phyloP scores from a whole-genome alignment of 2,329 filamentous ascomycete species.

The Rhexocercosporidium sp. region DNA sequence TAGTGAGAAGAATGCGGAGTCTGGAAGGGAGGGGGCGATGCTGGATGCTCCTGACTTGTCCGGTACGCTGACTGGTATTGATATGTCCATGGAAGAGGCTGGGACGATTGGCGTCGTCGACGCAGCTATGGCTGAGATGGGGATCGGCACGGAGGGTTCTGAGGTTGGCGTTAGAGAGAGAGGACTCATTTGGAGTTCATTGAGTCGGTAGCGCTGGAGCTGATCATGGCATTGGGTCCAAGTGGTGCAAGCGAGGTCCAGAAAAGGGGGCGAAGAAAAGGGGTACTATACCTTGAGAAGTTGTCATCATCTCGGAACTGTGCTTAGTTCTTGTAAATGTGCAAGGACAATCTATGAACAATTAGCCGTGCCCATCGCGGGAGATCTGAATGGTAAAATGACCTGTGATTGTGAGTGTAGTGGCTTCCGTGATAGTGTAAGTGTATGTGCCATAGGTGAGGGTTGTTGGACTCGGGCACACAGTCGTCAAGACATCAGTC shows the following conservation, averaged over 20 bases:
- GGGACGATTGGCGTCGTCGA: neutral
- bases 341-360: conserved; percentile 4
- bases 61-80: neutral
- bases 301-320: neutral
- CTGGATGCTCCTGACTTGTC: neutral
- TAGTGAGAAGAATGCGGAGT: neutral
- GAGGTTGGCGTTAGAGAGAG: neutral
- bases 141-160: neutral
- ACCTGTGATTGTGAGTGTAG: conserved; percentile 13
- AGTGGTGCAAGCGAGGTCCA: neutral
- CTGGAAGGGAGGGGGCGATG: neutral
- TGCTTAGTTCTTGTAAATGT: conserved; percentile 8
- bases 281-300: neutral
- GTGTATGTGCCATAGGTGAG: conserved; percentile 1
- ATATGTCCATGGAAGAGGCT: neutral
- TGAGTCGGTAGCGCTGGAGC: neutral
- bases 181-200: too few relatives aligned
- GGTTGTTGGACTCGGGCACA: conserved; percentile 3
- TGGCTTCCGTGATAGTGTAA: conserved; percentile 1
- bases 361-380: neutral
- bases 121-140: neutral
- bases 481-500: neutral
- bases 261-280: neutral
- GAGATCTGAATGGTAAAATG: neutral
- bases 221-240: neutral